Base-by-base conservation (phyloP, 257 asterid species). In the Datura wrightii region DNA sequence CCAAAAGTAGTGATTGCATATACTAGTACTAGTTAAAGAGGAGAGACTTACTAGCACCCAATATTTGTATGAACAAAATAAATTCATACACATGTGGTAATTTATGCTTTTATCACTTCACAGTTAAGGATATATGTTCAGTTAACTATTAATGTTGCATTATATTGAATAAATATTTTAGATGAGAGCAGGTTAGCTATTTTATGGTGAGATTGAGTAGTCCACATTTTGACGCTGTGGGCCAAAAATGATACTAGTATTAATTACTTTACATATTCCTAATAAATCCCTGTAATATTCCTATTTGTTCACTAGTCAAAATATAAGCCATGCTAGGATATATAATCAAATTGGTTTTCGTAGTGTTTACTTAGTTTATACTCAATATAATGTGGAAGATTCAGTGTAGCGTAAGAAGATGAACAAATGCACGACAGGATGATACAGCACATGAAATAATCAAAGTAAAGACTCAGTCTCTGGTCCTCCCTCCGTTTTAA, bases 321-420 rank as follows among this genome's bases (percentile, higher is more conserved):
- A 67, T 24, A 71, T 10, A 46, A 48, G 58, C 8, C 8, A 48
- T 74, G 1, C 60, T 42, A 24, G 24, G 42, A 39, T 39, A 39
- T 39, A 4, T 74, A 48, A 48, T 74, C 44, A 48, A 74, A 11
- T 48, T n/a, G 41, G 19, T 19, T 50, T 74, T 11, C 7, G 0
- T 36, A 24, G 4, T 24, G 56, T 24, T 74, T 1, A 48, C 80
- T 19, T 48, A 7, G 60, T 72, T 5, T 72, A 72, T 46, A 72
- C 80, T 41, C 41, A 72, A 72, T 19, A 6, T 41, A 46, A 36
- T 67, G 76, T 36, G 24, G 76, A 67, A 67, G 76, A 67, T 67
- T 34, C 74, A 36, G 74, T 39, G 62, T 50, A 31, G 82, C 63
- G 48, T 52, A 7, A 76, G 24, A 76, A 50, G 16, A 31, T 76